Evolutionary conservation across 441 rosid genomes (phyloP).

Genomic region (Omphalea diandra): DNA sequence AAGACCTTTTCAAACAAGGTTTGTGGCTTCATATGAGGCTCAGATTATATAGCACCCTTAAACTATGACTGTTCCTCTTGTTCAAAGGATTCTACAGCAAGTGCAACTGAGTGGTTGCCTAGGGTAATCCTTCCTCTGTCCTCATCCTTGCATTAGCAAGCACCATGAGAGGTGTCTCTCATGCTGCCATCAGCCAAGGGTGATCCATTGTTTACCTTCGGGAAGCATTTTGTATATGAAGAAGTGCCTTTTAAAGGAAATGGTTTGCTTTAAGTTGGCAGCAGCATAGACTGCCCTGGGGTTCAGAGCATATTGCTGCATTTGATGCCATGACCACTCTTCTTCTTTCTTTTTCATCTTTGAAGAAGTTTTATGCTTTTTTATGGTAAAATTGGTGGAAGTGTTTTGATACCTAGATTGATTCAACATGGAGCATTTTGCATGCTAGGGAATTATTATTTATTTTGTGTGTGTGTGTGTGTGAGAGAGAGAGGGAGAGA

Average conservation of each 20-base stretch:
- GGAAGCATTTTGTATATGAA: not conserved
- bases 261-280: not conserved
- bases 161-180: not conserved
- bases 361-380: not conserved
- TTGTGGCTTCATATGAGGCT: too few relatives aligned
- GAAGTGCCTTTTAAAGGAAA: not conserved
- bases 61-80: slow-evolving; percentile 9
- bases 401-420: not conserved
- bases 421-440: not conserved
- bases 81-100: slow-evolving; percentile 1
- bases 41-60: too few relatives aligned
- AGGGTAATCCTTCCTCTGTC: not conserved
- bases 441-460: not conserved
- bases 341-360: not conserved
- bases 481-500: too few relatives aligned
- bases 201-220: not conserved
- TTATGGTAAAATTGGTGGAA: not conserved
- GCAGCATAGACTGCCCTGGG: not conserved
- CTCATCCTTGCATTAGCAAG: not conserved
- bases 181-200: not conserved
- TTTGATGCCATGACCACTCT: not conserved
- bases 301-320: not conserved
- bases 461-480: not conserved
- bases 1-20: too few relatives aligned
- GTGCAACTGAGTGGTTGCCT: not conserved